A percentile compares a stretch with the other conserved stretches of the same genome.
Conservation (phyloP, 169 alveolate genomes). For the Eimeria sp. region DNA sequence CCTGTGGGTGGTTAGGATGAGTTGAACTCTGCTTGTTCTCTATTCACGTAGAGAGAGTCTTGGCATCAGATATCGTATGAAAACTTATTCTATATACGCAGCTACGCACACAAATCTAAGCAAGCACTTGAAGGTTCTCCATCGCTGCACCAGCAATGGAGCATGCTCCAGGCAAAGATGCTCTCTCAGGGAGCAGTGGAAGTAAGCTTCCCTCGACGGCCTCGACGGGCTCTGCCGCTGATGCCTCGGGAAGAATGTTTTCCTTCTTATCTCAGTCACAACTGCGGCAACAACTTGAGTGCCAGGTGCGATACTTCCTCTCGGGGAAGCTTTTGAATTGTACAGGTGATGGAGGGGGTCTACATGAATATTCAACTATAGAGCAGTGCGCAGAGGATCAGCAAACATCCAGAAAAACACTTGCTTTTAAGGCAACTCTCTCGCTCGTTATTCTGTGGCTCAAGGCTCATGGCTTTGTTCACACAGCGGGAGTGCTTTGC, state of each 20-base stretch:
- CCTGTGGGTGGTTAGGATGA: background rate
- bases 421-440: constrained; percentile 66
- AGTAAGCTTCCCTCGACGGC: background rate
- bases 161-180: background rate
- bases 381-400: background rate
- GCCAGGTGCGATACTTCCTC: constrained; percentile 70
- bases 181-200: constrained; percentile 19
- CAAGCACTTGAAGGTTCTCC: background rate
- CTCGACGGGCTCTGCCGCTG: background rate
- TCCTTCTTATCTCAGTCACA: constrained; percentile 48
- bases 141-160: background rate
- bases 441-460: constrained; percentile 56
- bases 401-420: background rate
- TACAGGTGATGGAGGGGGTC: background rate
- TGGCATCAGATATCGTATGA: background rate
- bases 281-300: constrained; percentile 53
- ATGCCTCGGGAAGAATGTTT: constrained; percentile 17
- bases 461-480: constrained; percentile 52
- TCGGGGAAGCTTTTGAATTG: constrained; percentile 33
- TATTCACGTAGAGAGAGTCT: background rate
- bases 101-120: background rate
- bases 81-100: background rate
- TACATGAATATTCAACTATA: background rate
- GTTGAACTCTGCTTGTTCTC: background rate
- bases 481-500: constrained; percentile 57